Conservation (phyloP, 2,329 filamentous ascomycete genomes). For the Colletotrichum neosansevieriae region DNA sequence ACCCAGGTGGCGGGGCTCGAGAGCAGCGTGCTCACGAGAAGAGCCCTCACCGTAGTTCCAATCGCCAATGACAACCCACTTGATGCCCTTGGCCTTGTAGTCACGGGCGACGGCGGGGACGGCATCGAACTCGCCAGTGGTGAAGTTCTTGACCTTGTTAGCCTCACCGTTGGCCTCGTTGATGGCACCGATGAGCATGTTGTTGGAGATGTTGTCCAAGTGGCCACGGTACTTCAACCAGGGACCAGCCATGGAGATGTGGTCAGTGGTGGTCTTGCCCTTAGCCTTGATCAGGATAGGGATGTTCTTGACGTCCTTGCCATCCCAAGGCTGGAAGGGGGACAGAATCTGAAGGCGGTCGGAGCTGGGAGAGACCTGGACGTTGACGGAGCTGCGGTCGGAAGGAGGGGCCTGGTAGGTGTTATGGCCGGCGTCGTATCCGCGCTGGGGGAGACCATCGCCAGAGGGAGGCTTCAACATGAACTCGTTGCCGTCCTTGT, state of each 20-base stretch:
- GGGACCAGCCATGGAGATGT: conserved; percentile 96
- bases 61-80: conserved; percentile 98
- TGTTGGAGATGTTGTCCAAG: conserved; percentile 99
- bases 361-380: conserved; percentile 87
- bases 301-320: conserved; percentile 85
- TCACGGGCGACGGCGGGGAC: conserved; percentile 95
- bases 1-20: conserved; percentile 97
- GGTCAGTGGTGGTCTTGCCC: conserved; percentile 97
- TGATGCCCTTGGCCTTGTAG: conserved; percentile 97
- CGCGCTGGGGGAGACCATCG: conserved; percentile 80
- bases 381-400: conserved; percentile 78
- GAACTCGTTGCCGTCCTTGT: conserved; percentile 97
- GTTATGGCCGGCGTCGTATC: conserved; percentile 91
- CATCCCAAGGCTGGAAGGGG: conserved; percentile 90
- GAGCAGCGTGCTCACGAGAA: conserved; percentile 97
- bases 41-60: conserved; percentile 99
- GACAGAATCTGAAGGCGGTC: conserved; percentile 94
- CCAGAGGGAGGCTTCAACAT: conserved; percentile 84
- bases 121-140: conserved; percentile 84
- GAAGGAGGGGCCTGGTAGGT: conserved; percentile 96
- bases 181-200: conserved; percentile 98
- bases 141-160: conserved; percentile 96
- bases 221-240: conserved; percentile 99
- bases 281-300: conserved; percentile 96
- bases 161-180: conserved; percentile 96